phyloP scores from a whole-genome alignment of 164 flowering plant species.

The Buxus sempervirens region DNA sequence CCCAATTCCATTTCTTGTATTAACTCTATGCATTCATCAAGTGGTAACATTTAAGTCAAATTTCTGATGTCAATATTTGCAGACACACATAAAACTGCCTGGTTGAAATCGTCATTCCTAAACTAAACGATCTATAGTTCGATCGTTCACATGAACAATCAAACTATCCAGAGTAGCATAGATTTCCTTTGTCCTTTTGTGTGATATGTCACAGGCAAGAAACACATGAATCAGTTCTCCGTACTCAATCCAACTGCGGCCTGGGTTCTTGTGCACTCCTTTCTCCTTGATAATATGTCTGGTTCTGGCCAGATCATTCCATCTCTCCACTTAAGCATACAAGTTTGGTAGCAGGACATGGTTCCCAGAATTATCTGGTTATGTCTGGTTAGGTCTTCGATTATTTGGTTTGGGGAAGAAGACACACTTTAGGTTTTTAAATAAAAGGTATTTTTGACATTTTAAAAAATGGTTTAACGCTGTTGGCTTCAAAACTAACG shows the following conservation, averaged over 20 bases:
- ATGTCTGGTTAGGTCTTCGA: too few relatives aligned
- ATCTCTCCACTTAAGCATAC: constrained; percentile 54
- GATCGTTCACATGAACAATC: constrained; percentile 39
- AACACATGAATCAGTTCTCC: constrained; percentile 45
- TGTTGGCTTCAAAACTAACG: too few relatives aligned
- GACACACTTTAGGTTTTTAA: too few relatives aligned
- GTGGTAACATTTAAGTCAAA: too few relatives aligned
- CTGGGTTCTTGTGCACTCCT: constrained; percentile 59
- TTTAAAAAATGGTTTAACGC: too few relatives aligned
- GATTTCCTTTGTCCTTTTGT: constrained; percentile 44
- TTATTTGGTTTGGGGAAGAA: too few relatives aligned
- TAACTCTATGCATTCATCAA: too few relatives aligned
- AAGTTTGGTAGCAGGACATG: constrained; percentile 54
- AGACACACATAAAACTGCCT: background rate
- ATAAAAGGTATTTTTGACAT: too few relatives aligned
- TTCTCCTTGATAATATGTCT: constrained; percentile 45
- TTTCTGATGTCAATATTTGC: background rate
- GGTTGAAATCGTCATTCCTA: too few relatives aligned
- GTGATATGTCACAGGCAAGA: too few relatives aligned
- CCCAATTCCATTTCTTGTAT: too few relatives aligned
- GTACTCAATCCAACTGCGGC: constrained; percentile 83
- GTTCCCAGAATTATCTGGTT: constrained; percentile 52
- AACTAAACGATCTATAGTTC: too few relatives aligned
- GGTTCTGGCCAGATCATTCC: constrained; percentile 49
- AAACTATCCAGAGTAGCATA: constrained; percentile 37